These are phyloP conservation scores for Fusarium sulawesiense DNA, from an alignment of 2,329 filamentous ascomycete genomes.

Conservation along the genomic window DNA sequence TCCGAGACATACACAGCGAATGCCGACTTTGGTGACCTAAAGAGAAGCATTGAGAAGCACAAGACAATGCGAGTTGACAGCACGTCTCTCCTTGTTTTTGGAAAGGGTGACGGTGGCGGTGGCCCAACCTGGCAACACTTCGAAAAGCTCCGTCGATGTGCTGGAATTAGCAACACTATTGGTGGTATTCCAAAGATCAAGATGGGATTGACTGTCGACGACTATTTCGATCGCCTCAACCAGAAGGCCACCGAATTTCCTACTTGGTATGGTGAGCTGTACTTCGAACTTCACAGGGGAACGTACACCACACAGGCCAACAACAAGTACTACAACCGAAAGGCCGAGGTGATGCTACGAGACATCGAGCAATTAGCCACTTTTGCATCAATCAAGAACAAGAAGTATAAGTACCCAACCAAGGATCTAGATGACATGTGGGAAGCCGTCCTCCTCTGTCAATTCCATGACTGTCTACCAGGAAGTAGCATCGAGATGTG, in stretches of 20 bases:
- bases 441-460: constrained; percentile 90
- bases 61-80: constrained; percentile 95
- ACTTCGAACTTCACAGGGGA: constrained; percentile 96
- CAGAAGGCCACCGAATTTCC: constrained; percentile 82
- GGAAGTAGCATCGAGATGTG: constrained; percentile 98
- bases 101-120: constrained; percentile 95
- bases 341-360: constrained; percentile 84
- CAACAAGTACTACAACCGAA: constrained; percentile 95
- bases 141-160: constrained; percentile 92
- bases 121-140: constrained; percentile 94
- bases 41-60: constrained; percentile 88
- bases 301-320: constrained; percentile 98
- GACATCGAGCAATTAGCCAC: constrained; percentile 91
- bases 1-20: constrained; percentile 95
- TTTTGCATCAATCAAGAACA: constrained; percentile 78
- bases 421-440: constrained; percentile 95
- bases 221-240: constrained; percentile 90
- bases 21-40: constrained; percentile 94
- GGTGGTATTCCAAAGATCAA: constrained; percentile 85
- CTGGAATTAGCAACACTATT: constrained; percentile 88
- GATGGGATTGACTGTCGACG: constrained; percentile 89
- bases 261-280: constrained; percentile 98
- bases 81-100: constrained; percentile 91
- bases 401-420: constrained; percentile 89
- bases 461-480: constrained; percentile 97